phyloP scores from a whole-genome alignment of 2,329 filamentous ascomycete genomes.

The Fusarium sp. region DNA sequence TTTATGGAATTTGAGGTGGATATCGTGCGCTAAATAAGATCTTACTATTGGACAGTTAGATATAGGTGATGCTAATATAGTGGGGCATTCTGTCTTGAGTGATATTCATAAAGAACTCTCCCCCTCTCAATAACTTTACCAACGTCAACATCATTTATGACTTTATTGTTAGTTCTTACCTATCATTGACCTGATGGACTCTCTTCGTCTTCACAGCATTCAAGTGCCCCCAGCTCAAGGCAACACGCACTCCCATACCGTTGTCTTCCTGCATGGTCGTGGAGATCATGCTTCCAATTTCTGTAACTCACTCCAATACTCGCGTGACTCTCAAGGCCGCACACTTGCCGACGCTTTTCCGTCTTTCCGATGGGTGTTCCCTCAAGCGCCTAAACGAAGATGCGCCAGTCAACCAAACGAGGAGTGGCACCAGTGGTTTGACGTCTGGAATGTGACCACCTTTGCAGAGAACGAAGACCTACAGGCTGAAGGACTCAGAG shows the following conservation, averaged over 20 bases:
- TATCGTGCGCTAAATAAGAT: too few species aligned
- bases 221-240: not conserved
- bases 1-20: too few species aligned
- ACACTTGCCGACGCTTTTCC: slow-evolving; percentile 57
- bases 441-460: slow-evolving; percentile 59
- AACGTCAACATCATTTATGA: not conserved
- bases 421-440: slow-evolving; percentile 62
- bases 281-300: slow-evolving; percentile 56
- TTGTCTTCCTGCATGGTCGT: slow-evolving; percentile 61
- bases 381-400: slow-evolving; percentile 54
- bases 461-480: slow-evolving; percentile 57
- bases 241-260: slow-evolving; percentile 55
- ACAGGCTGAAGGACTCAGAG: slow-evolving; percentile 57
- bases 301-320: slow-evolving; percentile 48
- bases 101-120: not conserved
- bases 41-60: too few species aligned
- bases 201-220: not conserved
- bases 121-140: not conserved
- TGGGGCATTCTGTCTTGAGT: not conserved
- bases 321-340: slow-evolving; percentile 49
- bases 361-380: slow-evolving; percentile 63
- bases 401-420: slow-evolving; percentile 43
- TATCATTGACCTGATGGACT: not conserved
- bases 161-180: not conserved
- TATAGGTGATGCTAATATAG: not conserved